phyloP scores from a whole-genome alignment of 352 stramenopile genomes.

The Peronosclerospora sorghi region DNA sequence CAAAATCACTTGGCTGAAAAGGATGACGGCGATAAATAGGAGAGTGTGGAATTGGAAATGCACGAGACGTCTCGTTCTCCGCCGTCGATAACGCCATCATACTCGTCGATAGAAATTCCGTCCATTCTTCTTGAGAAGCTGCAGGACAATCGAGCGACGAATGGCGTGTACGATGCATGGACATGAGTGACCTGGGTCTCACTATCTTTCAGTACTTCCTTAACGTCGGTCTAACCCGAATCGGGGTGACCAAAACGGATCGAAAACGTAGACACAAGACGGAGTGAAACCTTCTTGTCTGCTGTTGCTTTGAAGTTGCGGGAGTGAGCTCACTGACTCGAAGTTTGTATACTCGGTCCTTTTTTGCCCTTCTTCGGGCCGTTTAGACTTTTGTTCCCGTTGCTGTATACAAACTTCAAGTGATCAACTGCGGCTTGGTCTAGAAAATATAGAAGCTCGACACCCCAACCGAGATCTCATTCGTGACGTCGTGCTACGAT shows the following conservation, averaged over 20 bases:
- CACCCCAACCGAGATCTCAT: conserved; percentile 1
- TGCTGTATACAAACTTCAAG: conserved; percentile 14
- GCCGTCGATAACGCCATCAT: conserved; percentile 41
- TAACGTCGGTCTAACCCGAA: neutral
- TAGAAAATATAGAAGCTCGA: conserved; percentile 14
- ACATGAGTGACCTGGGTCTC: neutral
- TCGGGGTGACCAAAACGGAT: conserved; percentile 10
- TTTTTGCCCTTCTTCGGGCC: neutral
- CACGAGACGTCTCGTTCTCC: conserved; percentile 14
- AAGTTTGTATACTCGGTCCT: conserved; percentile 13
- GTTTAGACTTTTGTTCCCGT: conserved; percentile 4
- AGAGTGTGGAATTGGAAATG: neutral
- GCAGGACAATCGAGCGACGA: conserved; percentile 35
- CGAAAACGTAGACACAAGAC: neutral
- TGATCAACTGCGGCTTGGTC: neutral
- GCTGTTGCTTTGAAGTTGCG: conserved; percentile 28
- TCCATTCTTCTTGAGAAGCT: conserved; percentile 43
- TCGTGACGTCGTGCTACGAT: too few relatives aligned
- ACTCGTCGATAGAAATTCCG: conserved; percentile 51
- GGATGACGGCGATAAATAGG: conserved; percentile 4
- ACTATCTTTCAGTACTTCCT: neutral
- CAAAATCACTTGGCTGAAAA: neutral
- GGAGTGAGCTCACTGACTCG: conserved; percentile 21
- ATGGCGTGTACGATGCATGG: conserved; percentile 51
- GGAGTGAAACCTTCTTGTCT: conserved; percentile 2